These are phyloP conservation scores for Rhizopogon vinicolor DNA, from an alignment of 768 basidiomycete genomes.

Conservation along the genomic window DNA sequence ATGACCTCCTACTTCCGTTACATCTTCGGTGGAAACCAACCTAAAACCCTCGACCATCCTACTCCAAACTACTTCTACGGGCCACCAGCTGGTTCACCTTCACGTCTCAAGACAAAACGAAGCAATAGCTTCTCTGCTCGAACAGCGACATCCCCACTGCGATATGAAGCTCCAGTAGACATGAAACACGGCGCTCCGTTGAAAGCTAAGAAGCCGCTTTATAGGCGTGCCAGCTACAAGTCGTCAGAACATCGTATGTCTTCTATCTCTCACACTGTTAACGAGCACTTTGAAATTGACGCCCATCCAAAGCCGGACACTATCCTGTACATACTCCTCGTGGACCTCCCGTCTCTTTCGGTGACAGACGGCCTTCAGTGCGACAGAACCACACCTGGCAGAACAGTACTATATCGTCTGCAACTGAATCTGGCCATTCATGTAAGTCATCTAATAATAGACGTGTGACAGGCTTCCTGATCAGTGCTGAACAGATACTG, in stretches of 20 bases:
- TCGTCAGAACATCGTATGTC: constrained; percentile 42
- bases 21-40: constrained; percentile 34
- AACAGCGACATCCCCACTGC: constrained; percentile 35
- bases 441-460: constrained; percentile 29
- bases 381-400: constrained; percentile 46
- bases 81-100: constrained; percentile 15
- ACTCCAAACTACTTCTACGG: constrained; percentile 39
- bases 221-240: constrained; percentile 40
- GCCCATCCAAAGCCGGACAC: constrained; percentile 17
- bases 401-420: constrained; percentile 29
- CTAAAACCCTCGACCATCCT: constrained; percentile 28
- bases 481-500: constrained; percentile 3
- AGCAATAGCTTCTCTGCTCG: constrained; percentile 36
- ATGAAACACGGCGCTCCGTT: constrained; percentile 28
- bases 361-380: constrained; percentile 41
- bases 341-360: constrained; percentile 28
- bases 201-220: constrained; percentile 30
- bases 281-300: constrained; percentile 6
- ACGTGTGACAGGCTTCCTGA: background rate
- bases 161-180: constrained; percentile 29
- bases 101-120: constrained; percentile 31
- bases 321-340: constrained; percentile 27
- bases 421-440: constrained; percentile 33
- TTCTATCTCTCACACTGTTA: background rate
- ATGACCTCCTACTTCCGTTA: constrained; percentile 52